phyloP scores from a whole-genome alignment of 208 protist species.

The Crithidia brevicula region DNA sequence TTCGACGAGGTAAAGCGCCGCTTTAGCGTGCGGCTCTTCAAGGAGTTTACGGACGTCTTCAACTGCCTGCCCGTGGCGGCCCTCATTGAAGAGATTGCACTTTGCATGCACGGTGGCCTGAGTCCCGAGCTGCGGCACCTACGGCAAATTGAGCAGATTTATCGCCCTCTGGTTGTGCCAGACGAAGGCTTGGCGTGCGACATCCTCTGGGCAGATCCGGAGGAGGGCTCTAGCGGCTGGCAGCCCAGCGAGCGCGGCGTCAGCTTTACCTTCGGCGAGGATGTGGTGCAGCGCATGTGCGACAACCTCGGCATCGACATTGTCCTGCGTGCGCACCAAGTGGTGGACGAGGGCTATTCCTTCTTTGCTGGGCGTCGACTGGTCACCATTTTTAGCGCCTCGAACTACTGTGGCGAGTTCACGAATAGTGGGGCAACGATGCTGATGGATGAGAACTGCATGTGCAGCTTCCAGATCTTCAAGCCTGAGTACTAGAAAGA shows the following conservation, averaged over 20 bases:
- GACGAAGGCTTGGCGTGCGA: conserved; percentile 95
- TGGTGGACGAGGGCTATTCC: conserved; percentile 98
- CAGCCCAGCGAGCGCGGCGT: conserved; percentile 97
- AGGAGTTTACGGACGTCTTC: conserved; percentile 66
- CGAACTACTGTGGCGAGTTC: conserved; percentile 99
- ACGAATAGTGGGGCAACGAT: conserved; percentile 99
- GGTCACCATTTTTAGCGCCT: conserved; percentile 99
- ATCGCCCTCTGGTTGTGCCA: conserved; percentile 31
- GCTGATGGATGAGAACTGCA: conserved; percentile 95
- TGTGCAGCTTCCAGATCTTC: conserved; percentile 97
- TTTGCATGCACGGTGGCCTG: conserved; percentile 98
- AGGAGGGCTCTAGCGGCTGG: conserved; percentile 81
- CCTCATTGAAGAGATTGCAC: conserved; percentile 86
- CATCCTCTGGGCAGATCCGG: conserved; percentile 99
- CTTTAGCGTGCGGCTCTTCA: conserved; percentile 67
- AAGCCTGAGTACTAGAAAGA: conserved; percentile 63
- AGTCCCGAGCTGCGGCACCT: conserved; percentile 97
- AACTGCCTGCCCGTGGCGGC: conserved; percentile 93
- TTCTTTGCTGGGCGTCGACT: conserved; percentile 98
- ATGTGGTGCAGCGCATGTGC: conserved; percentile 96
- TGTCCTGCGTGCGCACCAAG: conserved; percentile 98
- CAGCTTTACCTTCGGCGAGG: conserved; percentile 97
- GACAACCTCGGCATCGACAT: conserved; percentile 98
- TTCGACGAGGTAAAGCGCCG: conserved; percentile 97
- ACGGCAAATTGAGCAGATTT: conserved; percentile 95